Base-by-base conservation (phyloP, 2,329 filamentous ascomycete species). In the Fusarium sp. region DNA sequence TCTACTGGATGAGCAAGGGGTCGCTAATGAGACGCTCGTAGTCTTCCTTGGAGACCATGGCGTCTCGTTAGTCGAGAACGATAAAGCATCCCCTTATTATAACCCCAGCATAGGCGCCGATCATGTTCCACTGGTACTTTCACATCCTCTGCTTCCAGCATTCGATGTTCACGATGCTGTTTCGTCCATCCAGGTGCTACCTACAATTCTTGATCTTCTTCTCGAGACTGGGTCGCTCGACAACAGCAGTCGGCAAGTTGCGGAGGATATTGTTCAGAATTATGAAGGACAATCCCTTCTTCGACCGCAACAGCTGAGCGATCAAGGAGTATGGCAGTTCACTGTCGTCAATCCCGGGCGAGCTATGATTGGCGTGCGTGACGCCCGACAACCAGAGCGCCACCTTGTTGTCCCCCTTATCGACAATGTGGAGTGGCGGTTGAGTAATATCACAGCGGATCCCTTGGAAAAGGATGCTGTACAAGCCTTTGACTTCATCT, bases 11-110 rank as follows among this genome's bases (percentile, higher is more conserved):
- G 75, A 80, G 14, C 66, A 80, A 32, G 79, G 73, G 9, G 78
- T 80, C 7, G 78, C 80, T 3, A 68, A 81, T 25, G 79, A 81
- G 57, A 82, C 80, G 1, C 67, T 82, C 1, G 62, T 80, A 3
- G 70, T 82, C 13, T 64, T 79, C 27, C 74, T 79, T 6, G 80
- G 80, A 16, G 80, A 81, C 54, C 80, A 82, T 11, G 80, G 80
- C 34, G 59, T 79, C 10, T 78, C 79, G 0, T 77, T 81, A 35
- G 71, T 77, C 0, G 80, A 82, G 45, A 76, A 77, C 16, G 71
- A 64, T 13, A 66, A 72, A 7, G 43, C 76, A 9, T 69, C 79
- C 3, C 67, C 80, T 0, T 81, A 81, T 35, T 79, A 78, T 18
- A 77, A 78, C 58, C 73, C 76, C 16, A 76, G 79, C 59, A 68